These are phyloP conservation scores for Caryopteris hybrid DNA, from an alignment of 305 asterid genomes.

Conservation along the genomic window DNA sequence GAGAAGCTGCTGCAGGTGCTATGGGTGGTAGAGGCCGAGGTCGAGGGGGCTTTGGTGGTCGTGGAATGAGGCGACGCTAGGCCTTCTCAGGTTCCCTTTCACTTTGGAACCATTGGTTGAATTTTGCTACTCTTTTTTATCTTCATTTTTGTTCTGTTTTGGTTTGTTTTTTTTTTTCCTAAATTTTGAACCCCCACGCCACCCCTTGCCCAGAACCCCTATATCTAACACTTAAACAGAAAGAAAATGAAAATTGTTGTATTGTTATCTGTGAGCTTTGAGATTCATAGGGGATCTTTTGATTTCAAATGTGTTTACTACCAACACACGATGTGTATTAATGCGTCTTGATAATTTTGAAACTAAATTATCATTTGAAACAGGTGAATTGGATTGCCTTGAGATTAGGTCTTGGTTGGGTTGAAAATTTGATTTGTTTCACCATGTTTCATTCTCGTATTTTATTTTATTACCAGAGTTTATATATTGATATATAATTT, in stretches of 20 bases:
- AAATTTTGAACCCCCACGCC: neutral
- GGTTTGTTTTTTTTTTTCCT: neutral
- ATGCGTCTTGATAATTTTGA: too few relatives aligned
- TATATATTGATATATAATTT: too few relatives aligned
- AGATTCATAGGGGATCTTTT: too few relatives aligned
- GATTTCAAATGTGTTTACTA: too few relatives aligned
- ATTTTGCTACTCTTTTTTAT: neutral
- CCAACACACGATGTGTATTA: too few relatives aligned
- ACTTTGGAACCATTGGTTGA: neutral
- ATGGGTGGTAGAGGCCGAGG: conserved; percentile 93
- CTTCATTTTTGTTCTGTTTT: neutral
- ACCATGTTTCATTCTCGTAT: too few relatives aligned
- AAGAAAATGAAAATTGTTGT: neutral
- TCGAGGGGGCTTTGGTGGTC: conserved; percentile 49
- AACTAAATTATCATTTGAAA: too few relatives aligned
- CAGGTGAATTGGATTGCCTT: too few relatives aligned
- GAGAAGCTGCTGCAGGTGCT: conserved; percentile 85
- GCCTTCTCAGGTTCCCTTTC: neutral
- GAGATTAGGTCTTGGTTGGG: too few relatives aligned
- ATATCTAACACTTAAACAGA: neutral
- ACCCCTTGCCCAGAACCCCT: neutral
- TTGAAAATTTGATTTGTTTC: too few relatives aligned
- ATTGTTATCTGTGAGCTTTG: neutral
- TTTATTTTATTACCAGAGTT: too few relatives aligned
- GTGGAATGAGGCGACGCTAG: conserved; percentile 81